phyloP scores from a whole-genome alignment of 805 yeast genomes.

The Wickerhamiella dianesei region DNA sequence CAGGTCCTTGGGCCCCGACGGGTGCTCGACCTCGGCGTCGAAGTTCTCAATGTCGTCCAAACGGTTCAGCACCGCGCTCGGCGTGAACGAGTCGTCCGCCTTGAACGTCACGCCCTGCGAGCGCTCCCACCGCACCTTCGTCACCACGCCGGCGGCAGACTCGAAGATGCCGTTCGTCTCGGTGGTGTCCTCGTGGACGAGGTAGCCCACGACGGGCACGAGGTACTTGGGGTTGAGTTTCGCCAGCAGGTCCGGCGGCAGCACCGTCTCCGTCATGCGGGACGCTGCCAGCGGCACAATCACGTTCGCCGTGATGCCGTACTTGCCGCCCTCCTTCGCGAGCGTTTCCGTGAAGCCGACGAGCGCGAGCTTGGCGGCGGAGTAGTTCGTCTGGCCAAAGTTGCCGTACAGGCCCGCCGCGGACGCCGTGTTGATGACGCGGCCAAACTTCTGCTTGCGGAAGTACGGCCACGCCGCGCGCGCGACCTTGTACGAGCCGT shows the following conservation, averaged over 20 bases:
- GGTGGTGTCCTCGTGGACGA: slow-evolving; percentile 50
- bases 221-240: slow-evolving; percentile 74
- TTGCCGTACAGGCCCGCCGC: slow-evolving; percentile 96
- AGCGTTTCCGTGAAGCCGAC: slow-evolving; percentile 89
- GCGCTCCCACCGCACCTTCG: slow-evolving; percentile 91
- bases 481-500: slow-evolving; percentile 75
- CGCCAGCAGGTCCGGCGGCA: slow-evolving; percentile 75
- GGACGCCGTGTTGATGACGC: slow-evolving; percentile 85
- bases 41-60: slow-evolving; percentile 54
- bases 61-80: slow-evolving; percentile 64
- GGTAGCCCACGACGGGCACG: slow-evolving; percentile 78
- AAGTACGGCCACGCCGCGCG: slow-evolving; percentile 88
- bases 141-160: slow-evolving; percentile 87
- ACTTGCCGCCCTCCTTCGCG: slow-evolving; percentile 82
- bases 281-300: slow-evolving; percentile 94
- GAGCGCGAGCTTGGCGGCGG: slow-evolving; percentile 82
- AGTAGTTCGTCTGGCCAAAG: slow-evolving; percentile 92
- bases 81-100: slow-evolving; percentile 64
- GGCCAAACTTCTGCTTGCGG: slow-evolving; percentile 72
- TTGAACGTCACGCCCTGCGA: slow-evolving; percentile 74
- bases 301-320: slow-evolving; percentile 71
- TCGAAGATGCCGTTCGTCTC: slow-evolving; percentile 72
- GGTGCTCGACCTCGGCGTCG: slow-evolving; percentile 47
- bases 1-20: slow-evolving; percentile 61
- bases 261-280: slow-evolving; percentile 84